Evolutionary conservation across 495 filamentous ascomycete species (phyloP).

Genomic region (Aspergillus carlsbadensis): DNA sequence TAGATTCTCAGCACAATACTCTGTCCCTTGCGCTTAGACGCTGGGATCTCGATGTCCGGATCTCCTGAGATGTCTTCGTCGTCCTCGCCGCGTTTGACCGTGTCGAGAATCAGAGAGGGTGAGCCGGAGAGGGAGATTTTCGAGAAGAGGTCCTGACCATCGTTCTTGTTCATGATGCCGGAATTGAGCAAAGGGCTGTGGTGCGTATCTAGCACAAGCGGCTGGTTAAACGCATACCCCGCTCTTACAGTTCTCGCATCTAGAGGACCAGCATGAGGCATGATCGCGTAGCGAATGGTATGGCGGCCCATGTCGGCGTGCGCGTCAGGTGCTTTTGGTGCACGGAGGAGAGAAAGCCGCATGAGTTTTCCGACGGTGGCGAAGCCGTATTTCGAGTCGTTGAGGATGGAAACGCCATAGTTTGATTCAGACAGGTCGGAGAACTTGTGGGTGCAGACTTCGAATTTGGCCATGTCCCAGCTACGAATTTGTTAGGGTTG

Average conservation of each 20-base stretch:
- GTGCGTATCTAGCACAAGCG: slow-evolving; percentile 49
- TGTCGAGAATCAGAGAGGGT: slow-evolving; percentile 71
- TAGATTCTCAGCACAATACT: slow-evolving; percentile 84
- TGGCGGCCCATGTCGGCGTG: slow-evolving; percentile 96
- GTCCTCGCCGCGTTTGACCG: slow-evolving; percentile 90
- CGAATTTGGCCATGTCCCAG: slow-evolving; percentile 99
- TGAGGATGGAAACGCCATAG: slow-evolving; percentile 91
- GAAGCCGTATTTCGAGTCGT: slow-evolving; percentile 97
- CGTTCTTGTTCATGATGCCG: not conserved
- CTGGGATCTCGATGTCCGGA: slow-evolving; percentile 51
- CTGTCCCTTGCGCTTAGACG: slow-evolving; percentile 55
- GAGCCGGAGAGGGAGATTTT: slow-evolving; percentile 57
- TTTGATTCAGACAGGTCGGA: slow-evolving; percentile 92
- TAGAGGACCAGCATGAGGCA: slow-evolving; percentile 76
- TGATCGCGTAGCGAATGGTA: slow-evolving; percentile 83
- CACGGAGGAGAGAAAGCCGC: slow-evolving; percentile 84
- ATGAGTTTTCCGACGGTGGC: slow-evolving; percentile 88
- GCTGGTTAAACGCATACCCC: slow-evolving; percentile 88
- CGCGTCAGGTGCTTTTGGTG: slow-evolving; percentile 94
- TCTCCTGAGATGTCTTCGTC: slow-evolving; percentile 81
- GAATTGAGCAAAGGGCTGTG: not conserved
- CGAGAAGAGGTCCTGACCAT: slow-evolving; percentile 28
- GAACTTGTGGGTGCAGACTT: slow-evolving; percentile 97
- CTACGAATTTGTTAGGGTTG: slow-evolving; percentile 31
- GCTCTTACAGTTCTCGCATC: slow-evolving; percentile 73